Evolutionary conservation across 2,329 filamentous ascomycete species (phyloP).

Genomic region (Epichloe sibirici): DNA sequence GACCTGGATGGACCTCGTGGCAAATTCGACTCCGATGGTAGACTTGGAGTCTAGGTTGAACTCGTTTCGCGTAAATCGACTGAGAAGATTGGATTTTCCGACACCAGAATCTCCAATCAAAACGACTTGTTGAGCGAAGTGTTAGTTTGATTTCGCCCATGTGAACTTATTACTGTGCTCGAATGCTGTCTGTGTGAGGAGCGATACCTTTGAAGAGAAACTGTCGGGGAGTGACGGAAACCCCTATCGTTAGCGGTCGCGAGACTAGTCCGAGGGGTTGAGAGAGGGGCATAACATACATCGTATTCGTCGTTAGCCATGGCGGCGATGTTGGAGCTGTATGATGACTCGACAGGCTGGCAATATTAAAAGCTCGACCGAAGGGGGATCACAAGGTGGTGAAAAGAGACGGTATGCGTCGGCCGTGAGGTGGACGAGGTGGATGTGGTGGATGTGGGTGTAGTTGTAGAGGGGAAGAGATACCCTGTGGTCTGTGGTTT

Average conservation of each 20-base stretch:
- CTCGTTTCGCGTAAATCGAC: slow-evolving; percentile 98
- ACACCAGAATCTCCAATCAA: slow-evolving; percentile 98
- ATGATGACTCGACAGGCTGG: neutral
- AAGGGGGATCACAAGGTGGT: neutral
- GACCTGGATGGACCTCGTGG: slow-evolving; percentile 95
- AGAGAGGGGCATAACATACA: slow-evolving; percentile 45
- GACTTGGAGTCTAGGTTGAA: slow-evolving; percentile 99
- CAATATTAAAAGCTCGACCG: neutral
- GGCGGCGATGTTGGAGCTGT: slow-evolving; percentile 25
- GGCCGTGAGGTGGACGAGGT: neutral
- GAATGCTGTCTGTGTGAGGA: slow-evolving; percentile 12
- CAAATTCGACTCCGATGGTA: slow-evolving; percentile 98
- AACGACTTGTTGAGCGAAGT: slow-evolving; percentile 52
- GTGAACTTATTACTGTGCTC: neutral
- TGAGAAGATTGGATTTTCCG: slow-evolving; percentile 99
- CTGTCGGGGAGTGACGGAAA: slow-evolving; percentile 33
- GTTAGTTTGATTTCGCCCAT: slow-evolving; percentile 18
- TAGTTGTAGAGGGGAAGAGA: slow-evolving; percentile 5
- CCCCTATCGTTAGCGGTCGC: slow-evolving; percentile 20
- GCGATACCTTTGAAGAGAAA: slow-evolving; percentile 94
- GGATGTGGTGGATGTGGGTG: neutral
- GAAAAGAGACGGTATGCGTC: slow-evolving; percentile 1
- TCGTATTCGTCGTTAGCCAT: slow-evolving; percentile 99
- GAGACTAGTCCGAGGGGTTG: slow-evolving; percentile 11
- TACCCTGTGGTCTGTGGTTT: neutral